Percentiles rank a stretch among this genome's conserved stretches.
Conservation (phyloP, 169 alveolate genomes). For the Plasmodium sp. region DNA sequence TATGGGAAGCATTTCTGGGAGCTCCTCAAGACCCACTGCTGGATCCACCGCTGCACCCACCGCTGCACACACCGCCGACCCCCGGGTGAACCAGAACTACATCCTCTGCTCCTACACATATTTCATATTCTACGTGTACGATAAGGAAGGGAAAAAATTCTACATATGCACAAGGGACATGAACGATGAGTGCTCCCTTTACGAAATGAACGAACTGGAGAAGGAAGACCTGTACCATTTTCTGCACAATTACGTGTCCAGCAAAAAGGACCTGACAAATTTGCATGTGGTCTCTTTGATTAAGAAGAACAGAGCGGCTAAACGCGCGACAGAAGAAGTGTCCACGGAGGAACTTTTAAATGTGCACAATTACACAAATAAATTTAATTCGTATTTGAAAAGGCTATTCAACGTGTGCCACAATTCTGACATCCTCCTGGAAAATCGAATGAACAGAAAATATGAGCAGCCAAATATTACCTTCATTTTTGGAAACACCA, state of each 20-base stretch:
- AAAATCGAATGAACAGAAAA: conserved; percentile 10
- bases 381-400: conserved; percentile 31
- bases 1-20: neutral
- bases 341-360: neutral
- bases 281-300: conserved; percentile 8
- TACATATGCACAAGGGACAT: conserved; percentile 11
- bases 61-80: neutral
- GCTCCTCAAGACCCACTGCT: neutral
- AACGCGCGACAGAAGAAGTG: neutral
- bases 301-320: neutral
- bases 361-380: conserved; percentile 19
- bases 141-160: conserved; percentile 14
- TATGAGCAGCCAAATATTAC: neutral
- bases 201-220: conserved; percentile 10
- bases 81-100: neutral
- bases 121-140: conserved; percentile 8
- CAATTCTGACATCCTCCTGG: conserved; percentile 1
- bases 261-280: neutral
- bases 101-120: conserved; percentile 16
- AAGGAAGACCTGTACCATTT: neutral
- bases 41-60: neutral
- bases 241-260: neutral
- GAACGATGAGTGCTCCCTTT: conserved; percentile 5
- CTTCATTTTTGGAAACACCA: conserved; percentile 21
- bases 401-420: conserved; percentile 5